Base-by-base conservation (phyloP, 768 basidiomycete species). In the Auriculariales sp. region DNA sequence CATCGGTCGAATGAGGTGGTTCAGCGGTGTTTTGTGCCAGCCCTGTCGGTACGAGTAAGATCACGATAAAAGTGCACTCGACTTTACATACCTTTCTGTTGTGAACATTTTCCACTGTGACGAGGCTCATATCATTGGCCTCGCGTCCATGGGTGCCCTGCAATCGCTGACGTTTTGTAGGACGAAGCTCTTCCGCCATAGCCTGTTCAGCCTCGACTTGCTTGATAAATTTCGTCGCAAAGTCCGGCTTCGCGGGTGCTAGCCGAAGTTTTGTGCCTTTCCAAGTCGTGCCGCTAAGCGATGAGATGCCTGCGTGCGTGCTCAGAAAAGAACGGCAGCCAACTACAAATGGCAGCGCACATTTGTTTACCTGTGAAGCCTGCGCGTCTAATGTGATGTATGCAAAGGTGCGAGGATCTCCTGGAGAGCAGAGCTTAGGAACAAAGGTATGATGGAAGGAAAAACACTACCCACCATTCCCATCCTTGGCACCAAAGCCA, bases 231-330 rank as follows among this genome's bases (percentile, higher is more conserved):
- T 77, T 71, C 58, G 81, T 77, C 2, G 62, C 62, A 57, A 71
- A 89, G 60, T 88, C 79, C 1, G 80, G 81, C 53, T 78, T 83
- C n/a, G 88, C 87, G 55, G 89, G 85, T 7, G 85, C 85, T 30
- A 91, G 74, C 15, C 86, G 74, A 28, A 91, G 65, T 55, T 83
- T 89, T 19, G 86, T 67, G n/a, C 89, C 89, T 65, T 88, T 90
- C 84, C 86, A 92, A 1, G 77, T 84, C 4, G 83, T 77, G 29
- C 89, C 88, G 53, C 81, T 88, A 24, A 91, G 71, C 2, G 77
- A 61, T 59, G 78, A 88, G 61, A 85, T 68, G 62, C 85, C 85
- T 88, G 39, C 4, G 28, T 19, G 32, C 25, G 48, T 47, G 12
- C 42, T 35, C 9, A 24, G 12, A 29, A 9, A 50, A 9, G 35